These are phyloP conservation scores for Prunus mongolica DNA, from an alignment of 306 rosid species.

Conservation along the genomic window DNA sequence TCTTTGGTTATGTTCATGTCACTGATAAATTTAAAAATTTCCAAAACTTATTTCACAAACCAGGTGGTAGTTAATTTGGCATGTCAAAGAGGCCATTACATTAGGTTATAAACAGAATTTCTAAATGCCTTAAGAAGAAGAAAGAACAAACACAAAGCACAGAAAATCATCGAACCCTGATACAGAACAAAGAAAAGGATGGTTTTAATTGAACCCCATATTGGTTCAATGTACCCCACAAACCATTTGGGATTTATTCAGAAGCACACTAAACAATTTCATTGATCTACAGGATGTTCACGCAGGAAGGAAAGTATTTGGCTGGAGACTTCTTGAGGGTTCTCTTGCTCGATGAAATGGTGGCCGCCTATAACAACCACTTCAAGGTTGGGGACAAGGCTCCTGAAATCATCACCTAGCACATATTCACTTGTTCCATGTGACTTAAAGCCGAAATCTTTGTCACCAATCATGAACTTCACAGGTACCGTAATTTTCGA, in stretches of 20 bases:
- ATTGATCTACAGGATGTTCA: slow-evolving; percentile 14
- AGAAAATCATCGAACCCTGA: background rate
- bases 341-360: slow-evolving; percentile 38
- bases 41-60: background rate
- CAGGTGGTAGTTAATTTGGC: background rate
- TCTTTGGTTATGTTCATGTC: background rate
- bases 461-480: slow-evolving; percentile 34
- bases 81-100: background rate
- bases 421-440: slow-evolving; percentile 31
- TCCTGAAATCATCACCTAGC: slow-evolving; percentile 35
- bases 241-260: background rate
- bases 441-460: slow-evolving; percentile 34
- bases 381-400: slow-evolving; percentile 42
- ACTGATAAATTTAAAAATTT: background rate
- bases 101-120: background rate
- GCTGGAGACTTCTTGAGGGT: slow-evolving; percentile 30
- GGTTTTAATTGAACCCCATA: background rate
- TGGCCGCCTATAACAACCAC: slow-evolving; percentile 35
- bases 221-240: background rate
- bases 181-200: background rate
- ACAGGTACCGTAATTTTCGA: slow-evolving; percentile 31
- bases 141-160: background rate
- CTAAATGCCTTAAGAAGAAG: background rate
- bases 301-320: slow-evolving; percentile 32
- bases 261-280: background rate